phyloP scores from a whole-genome alignment of 805 yeast species.

The Kazachstania psychrophila region DNA sequence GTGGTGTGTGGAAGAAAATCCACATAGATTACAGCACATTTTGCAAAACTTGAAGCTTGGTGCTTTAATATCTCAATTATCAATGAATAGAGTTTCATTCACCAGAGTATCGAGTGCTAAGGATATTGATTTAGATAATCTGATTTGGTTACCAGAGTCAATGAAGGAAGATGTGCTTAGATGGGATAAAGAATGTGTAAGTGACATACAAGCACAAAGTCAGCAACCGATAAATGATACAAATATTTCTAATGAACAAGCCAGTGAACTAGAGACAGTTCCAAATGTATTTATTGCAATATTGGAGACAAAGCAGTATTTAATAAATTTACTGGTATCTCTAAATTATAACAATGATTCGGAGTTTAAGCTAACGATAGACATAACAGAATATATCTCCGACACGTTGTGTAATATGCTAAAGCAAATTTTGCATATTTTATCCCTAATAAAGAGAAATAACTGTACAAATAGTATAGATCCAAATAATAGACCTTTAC shows the following conservation, averaged over 20 bases:
- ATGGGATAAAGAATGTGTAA: conserved; percentile 3
- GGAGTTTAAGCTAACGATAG: conserved; percentile 6
- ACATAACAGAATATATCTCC: conserved; percentile 11
- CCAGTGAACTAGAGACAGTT: conserved; percentile 1
- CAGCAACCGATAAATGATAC: background rate
- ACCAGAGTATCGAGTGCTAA: conserved; percentile 3
- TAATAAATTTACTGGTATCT: conserved; percentile 13
- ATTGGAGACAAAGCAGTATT: conserved; percentile 14
- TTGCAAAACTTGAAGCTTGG: conserved; percentile 22
- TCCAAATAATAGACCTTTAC: conserved; percentile 14
- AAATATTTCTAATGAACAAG: background rate
- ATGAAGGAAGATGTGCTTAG: background rate
- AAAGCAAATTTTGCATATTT: conserved; percentile 16
- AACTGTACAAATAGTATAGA: conserved; percentile 28
- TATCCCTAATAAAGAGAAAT: conserved; percentile 19
- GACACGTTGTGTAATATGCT: conserved; percentile 17
- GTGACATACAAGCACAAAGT: background rate
- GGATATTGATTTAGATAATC: background rate
- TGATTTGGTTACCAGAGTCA: conserved; percentile 12
- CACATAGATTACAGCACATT: conserved; percentile 15
- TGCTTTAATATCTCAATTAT: conserved; percentile 17
- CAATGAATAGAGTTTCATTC: conserved; percentile 20
- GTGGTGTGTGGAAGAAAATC: conserved; percentile 26
- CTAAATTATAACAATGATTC: conserved; percentile 8
- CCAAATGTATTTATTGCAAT: conserved; percentile 14